Base-by-base conservation (phyloP, 108 stramenopile genomes). In the Skeletonema menzelii region DNA sequence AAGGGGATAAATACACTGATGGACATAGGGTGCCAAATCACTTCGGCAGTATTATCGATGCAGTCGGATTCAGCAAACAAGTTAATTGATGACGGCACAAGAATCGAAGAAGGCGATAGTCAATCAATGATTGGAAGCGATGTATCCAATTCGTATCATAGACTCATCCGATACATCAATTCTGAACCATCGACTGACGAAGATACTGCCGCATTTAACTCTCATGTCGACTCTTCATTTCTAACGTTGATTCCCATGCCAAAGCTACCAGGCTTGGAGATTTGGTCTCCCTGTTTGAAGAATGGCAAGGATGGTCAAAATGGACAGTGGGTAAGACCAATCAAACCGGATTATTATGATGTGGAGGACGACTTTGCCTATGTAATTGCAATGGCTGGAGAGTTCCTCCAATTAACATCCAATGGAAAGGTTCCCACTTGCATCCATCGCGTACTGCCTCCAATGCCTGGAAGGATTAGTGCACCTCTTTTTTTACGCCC, bases 241-340 rank as follows among this genome's bases (percentile, higher is more conserved):
- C 35, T 80, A 22, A 80, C 79, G 0, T 59, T 80, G 46, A 80
- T 80, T 34, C 79, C 79, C 2, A 80, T 80, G 79, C 79, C 79
- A 13, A 49, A 70, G 12, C 40, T 80, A 38, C 74, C 79, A 8
- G 79, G 79, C 0, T 57, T 80, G 40, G 79, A 80, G 69, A 69
- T 80, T 26, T 80, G 79, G 79, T 80, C 68, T 24, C 79, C 79
- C 8, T 69, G 66, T 14, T 10, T 22, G 24, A 59, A 20, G 15
- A 34, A 27, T 35, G 49, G 19, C 40, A 70, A 19, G 17, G n/a
- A 26, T 10, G 28, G 42, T 35, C 8, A 12, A 5, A 62, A 64
- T 5, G 79, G 79, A 4, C 74, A 80, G 63, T 80, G 79, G 79
- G 79, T 80, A 0, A 59, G 74, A 30, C 79, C 74, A 8, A 49